A percentile compares a stretch with the other conserved stretches of the same genome.
Conservation (phyloP, 202 grass and related monocot genomes). For the Elaeis oleifera region DNA sequence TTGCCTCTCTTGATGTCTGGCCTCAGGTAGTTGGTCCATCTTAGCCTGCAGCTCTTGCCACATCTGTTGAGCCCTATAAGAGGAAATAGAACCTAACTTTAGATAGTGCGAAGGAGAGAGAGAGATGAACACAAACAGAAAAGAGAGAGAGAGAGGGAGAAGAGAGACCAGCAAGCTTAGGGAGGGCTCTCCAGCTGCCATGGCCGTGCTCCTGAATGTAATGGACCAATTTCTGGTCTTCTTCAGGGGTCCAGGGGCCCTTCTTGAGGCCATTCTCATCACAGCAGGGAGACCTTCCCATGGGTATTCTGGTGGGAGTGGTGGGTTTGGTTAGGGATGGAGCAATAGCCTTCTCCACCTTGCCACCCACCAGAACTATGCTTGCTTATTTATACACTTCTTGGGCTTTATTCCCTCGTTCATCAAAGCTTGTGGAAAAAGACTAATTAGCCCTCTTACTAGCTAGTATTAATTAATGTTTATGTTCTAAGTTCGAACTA, state of each 20-base stretch:
- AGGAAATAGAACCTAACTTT: not conserved
- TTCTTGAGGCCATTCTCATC: slow-evolving; percentile 95
- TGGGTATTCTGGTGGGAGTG: slow-evolving; percentile 24
- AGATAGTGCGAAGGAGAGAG: too few relatives aligned
- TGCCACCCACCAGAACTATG: not conserved
- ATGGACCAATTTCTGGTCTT: slow-evolving; percentile 62
- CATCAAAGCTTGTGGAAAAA: too few relatives aligned
- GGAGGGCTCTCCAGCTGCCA: slow-evolving; percentile 90
- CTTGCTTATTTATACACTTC: slow-evolving; percentile 41
- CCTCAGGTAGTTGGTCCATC: slow-evolving; percentile 94
- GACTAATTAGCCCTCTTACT: too few relatives aligned
- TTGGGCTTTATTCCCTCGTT: not conserved
- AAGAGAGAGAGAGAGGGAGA: not conserved
- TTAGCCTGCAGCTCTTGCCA: slow-evolving; percentile 93
- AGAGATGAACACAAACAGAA: not conserved
- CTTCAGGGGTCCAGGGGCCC: slow-evolving; percentile 86
- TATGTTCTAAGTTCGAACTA: too few relatives aligned
- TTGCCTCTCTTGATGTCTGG: slow-evolving; percentile 90
- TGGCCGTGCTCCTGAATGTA: slow-evolving; percentile 79
- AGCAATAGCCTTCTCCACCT: slow-evolving; percentile 20
- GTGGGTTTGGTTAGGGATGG: slow-evolving; percentile 27
- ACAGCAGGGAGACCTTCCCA: slow-evolving; percentile 83
- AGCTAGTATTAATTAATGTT: too few relatives aligned
- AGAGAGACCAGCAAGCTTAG: slow-evolving; percentile 64
- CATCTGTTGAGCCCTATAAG: slow-evolving; percentile 81